Conservation (phyloP, 2,329 filamentous ascomycete species). For the Metarhizium brunneum region DNA sequence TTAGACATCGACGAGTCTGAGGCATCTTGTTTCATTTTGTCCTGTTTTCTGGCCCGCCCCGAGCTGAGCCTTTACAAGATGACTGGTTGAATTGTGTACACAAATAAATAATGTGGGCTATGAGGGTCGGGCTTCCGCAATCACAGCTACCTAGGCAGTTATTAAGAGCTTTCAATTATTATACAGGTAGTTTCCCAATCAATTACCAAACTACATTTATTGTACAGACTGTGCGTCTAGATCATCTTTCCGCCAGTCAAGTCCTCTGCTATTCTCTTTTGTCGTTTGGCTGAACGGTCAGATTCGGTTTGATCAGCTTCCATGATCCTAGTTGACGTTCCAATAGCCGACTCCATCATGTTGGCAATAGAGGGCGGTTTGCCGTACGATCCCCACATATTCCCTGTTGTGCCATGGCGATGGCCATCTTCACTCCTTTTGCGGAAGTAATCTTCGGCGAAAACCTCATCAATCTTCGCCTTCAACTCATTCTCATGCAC, state of each 20-base stretch:
- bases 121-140: not conserved
- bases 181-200: slow-evolving; percentile 15
- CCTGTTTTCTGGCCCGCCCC: not conserved
- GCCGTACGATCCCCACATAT: slow-evolving; percentile 43
- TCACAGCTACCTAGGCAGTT: not conserved
- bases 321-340: slow-evolving; percentile 25
- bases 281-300: slow-evolving; percentile 38
- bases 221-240: not conserved
- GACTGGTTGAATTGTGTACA: not conserved
- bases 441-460: slow-evolving; percentile 52
- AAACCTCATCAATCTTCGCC: slow-evolving; percentile 64
- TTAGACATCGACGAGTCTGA: not conserved
- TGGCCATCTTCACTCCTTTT: slow-evolving; percentile 22
- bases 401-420: slow-evolving; percentile 29
- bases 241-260: slow-evolving; percentile 50
- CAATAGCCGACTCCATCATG: slow-evolving; percentile 31
- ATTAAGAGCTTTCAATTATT: not conserved
- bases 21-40: not conserved
- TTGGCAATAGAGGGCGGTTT: slow-evolving; percentile 33
- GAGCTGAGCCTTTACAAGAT: not conserved
- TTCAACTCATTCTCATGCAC: slow-evolving; percentile 70
- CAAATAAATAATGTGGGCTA: not conserved
- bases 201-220: not conserved
- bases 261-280: slow-evolving; percentile 48
- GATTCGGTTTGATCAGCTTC: slow-evolving; percentile 28